Evolutionary conservation across 345 rosid species (phyloP).

Genomic region (Clarkia xantiana): DNA sequence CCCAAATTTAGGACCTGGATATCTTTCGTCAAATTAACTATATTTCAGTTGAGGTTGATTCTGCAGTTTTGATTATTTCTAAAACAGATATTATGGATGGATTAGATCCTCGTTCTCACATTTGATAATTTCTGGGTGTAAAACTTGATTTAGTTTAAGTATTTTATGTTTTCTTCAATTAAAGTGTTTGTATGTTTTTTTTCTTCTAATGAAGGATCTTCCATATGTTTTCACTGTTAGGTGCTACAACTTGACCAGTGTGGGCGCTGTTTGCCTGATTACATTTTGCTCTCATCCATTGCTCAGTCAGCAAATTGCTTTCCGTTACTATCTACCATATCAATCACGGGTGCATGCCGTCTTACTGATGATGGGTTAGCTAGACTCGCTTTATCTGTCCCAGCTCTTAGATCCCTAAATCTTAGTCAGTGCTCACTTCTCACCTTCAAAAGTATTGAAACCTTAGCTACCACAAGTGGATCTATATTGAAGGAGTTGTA

Average conservation of each 20-base stretch:
- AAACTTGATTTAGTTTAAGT: no score
- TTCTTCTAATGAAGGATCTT: conserved; percentile 3
- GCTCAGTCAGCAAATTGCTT: conserved; percentile 40
- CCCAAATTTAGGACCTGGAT: no score
- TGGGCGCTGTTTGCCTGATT: conserved; percentile 80
- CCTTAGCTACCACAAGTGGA: conserved; percentile 43
- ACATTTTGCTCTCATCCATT: conserved; percentile 30
- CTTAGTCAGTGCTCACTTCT: conserved; percentile 79
- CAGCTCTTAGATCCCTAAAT: conserved; percentile 51
- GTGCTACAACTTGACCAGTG: conserved; percentile 77
- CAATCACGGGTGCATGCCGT: conserved; percentile 68
- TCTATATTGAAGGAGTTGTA: conserved; percentile 54
- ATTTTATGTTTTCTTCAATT: no score
- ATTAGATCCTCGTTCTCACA: no score
- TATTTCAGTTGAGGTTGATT: no score
- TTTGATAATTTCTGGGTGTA: no score
- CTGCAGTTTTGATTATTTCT: no score
- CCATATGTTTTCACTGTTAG: conserved; percentile 18
- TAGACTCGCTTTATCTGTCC: conserved; percentile 44
- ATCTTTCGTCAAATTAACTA: no score
- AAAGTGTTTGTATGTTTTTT: neutral
- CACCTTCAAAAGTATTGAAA: conserved; percentile 38
- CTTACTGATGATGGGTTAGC: conserved; percentile 64
- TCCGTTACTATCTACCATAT: conserved; percentile 43
- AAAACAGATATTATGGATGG: no score